Conservation (phyloP, 257 asterid species). For the Solanum phureja region DNA sequence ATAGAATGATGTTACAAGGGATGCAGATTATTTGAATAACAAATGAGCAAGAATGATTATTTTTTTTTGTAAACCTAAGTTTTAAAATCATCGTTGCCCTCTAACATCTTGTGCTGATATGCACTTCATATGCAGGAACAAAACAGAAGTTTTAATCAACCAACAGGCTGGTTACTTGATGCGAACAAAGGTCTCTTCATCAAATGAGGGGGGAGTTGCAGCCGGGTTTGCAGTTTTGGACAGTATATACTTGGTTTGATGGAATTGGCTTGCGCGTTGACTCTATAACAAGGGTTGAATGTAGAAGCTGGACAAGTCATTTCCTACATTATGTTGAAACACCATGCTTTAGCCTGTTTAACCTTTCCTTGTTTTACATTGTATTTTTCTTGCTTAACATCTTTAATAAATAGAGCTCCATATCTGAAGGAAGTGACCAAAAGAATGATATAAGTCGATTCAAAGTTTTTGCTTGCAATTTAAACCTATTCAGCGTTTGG, state of each 20-base stretch:
- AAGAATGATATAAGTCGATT: not conserved
- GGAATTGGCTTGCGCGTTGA: not conserved
- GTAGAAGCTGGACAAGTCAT: not conserved
- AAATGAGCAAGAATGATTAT: not conserved
- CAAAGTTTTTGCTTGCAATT: not conserved
- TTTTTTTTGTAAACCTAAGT: not conserved
- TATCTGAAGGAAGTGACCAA: not conserved
- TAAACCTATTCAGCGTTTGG: not conserved
- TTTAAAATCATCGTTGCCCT: not conserved
- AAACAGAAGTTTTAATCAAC: slow-evolving; percentile 43
- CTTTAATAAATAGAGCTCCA: not conserved
- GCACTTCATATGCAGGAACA: slow-evolving; percentile 35
- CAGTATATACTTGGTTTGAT: slow-evolving; percentile 74
- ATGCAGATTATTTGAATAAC: not conserved
- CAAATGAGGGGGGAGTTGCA: slow-evolving; percentile 96
- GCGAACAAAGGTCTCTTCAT: slow-evolving; percentile 95
- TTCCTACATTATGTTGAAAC: not conserved
- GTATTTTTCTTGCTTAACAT: not conserved
- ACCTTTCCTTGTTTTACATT: not conserved
- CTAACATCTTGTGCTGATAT: not conserved
- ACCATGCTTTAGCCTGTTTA: not conserved
- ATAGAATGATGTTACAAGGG: not conserved
- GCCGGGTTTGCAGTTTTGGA: slow-evolving; percentile 94
- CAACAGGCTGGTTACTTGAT: slow-evolving; percentile 63
- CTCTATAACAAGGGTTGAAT: not conserved